These are phyloP conservation scores for Fusarium sp. DNA, from an alignment of 2,329 filamentous ascomycete species.

Conservation along the genomic window DNA sequence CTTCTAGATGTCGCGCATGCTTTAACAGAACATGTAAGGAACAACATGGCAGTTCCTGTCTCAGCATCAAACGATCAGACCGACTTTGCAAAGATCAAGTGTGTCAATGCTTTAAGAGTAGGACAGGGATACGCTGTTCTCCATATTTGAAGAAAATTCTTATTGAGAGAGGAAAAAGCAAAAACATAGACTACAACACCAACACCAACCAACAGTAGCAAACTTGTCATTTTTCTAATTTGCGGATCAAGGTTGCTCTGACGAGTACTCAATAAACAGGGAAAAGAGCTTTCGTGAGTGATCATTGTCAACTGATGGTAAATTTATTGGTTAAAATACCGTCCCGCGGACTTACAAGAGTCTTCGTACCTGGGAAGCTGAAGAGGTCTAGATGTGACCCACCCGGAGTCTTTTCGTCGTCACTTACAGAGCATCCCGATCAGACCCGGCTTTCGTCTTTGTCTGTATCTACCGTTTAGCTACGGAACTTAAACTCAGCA, in stretches of 20 bases:
- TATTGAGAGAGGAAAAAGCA: constrained; percentile 27
- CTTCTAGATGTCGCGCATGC: constrained; percentile 3
- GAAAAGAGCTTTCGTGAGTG: background rate
- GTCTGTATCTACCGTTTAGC: background rate
- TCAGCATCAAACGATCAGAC: background rate
- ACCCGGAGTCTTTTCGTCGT: constrained; percentile 37
- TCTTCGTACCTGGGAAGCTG: background rate
- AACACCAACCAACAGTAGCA: constrained; percentile 6
- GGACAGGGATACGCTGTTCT: constrained; percentile 22
- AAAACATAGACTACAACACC: constrained; percentile 18
- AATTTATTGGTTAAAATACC: background rate
- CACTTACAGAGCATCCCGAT: constrained; percentile 12
- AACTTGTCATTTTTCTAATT: constrained; percentile 19
- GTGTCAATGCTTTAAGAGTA: constrained; percentile 27
- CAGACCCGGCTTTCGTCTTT: constrained; percentile 30
- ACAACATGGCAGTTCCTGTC: background rate
- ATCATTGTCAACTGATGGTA: background rate
- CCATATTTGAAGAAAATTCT: constrained; percentile 9
- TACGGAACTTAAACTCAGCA: background rate
- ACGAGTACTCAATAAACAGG: background rate
- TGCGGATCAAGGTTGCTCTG: constrained; percentile 9
- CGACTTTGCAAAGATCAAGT: constrained; percentile 13
- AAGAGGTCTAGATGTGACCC: background rate
- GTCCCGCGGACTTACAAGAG: background rate
- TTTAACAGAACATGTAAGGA: background rate